phyloP scores from a whole-genome alignment of 75 land plant genomes.

The Cupressus sempervirens region DNA sequence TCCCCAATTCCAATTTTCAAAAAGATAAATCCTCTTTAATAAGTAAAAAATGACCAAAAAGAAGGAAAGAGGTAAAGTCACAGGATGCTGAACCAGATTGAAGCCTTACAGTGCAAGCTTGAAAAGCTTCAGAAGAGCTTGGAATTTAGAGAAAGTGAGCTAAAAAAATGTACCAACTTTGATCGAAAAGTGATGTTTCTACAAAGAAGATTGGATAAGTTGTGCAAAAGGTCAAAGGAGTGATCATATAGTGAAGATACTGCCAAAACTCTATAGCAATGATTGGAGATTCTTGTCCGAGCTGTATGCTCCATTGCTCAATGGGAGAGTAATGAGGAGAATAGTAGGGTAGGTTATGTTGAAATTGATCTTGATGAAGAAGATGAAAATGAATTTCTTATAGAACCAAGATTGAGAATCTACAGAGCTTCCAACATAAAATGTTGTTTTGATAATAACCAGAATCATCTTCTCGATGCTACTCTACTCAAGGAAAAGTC shows the following conservation, averaged over 20 bases:
- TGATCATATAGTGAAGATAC: background rate
- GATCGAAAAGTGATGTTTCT: slow-evolving; percentile 36
- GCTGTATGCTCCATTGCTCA: slow-evolving; percentile 1
- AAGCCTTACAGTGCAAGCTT: slow-evolving; percentile 33
- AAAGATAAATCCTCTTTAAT: no score
- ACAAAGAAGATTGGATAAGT: slow-evolving; percentile 27
- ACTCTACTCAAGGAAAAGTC: no score
- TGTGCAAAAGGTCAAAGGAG: slow-evolving; percentile 17
- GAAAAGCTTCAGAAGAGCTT: slow-evolving; percentile 26
- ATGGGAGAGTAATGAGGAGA: slow-evolving; percentile 1
- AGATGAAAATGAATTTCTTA: background rate
- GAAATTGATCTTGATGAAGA: background rate
- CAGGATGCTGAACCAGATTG: slow-evolving; percentile 37
- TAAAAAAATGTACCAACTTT: slow-evolving; percentile 30
- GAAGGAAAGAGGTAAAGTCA: no score
- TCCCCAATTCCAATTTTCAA: no score
- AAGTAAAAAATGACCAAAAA: no score
- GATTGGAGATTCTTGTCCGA: slow-evolving; percentile 1
- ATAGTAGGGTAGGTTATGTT: background rate
- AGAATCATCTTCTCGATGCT: background rate
- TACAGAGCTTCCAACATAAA: background rate
- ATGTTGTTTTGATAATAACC: background rate
- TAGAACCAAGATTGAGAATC: background rate
- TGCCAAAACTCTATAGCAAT: background rate
- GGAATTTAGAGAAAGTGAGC: slow-evolving; percentile 9